Conservation (phyloP, 2,329 filamentous ascomycete species). For the Ceratocystiopsis brevicomis region DNA sequence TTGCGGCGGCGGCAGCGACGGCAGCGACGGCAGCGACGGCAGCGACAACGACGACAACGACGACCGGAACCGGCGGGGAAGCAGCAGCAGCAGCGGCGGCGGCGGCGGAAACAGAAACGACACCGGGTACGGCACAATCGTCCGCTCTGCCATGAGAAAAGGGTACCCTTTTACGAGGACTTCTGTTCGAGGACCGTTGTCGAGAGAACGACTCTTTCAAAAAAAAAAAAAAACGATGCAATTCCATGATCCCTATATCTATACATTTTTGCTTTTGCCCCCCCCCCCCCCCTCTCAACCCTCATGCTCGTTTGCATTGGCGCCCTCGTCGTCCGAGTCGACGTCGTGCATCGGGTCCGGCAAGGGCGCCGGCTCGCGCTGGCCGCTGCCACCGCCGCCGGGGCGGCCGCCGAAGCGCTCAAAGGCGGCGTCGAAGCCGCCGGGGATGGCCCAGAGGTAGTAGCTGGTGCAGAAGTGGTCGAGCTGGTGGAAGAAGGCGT, state of each 20-base stretch:
- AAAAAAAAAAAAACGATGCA: too few species aligned
- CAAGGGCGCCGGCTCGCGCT: not conserved
- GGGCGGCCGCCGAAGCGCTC: constrained; percentile 17
- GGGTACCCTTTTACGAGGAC: too few species aligned
- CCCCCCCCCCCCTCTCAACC: constrained; percentile 1
- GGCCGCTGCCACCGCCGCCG: not conserved
- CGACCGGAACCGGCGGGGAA: not conserved
- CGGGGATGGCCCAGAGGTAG: constrained; percentile 58
- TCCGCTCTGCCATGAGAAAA: too few species aligned
- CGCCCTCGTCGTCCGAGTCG: constrained; percentile 28
- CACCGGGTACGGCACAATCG: too few species aligned
- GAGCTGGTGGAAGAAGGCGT: constrained; percentile 61
- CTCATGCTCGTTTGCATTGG: constrained; percentile 9
- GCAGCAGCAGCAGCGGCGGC: not conserved
- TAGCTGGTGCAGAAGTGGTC: constrained; percentile 54
- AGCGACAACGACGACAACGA: not conserved
- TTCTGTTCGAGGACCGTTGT: too few species aligned
- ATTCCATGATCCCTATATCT: too few species aligned
- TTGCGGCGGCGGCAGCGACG: not conserved
- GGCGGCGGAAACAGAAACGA: not conserved
- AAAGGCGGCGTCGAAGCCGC: constrained; percentile 43
- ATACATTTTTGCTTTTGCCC: too few species aligned
- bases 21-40: not conserved
- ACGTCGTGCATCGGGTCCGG: constrained; percentile 24
- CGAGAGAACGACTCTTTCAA: too few species aligned